Percentiles rank a stretch among this genome's conserved stretches.
Conservation (phyloP, 73 alveolate genomes). For the Blepharisma japonicum region DNA sequence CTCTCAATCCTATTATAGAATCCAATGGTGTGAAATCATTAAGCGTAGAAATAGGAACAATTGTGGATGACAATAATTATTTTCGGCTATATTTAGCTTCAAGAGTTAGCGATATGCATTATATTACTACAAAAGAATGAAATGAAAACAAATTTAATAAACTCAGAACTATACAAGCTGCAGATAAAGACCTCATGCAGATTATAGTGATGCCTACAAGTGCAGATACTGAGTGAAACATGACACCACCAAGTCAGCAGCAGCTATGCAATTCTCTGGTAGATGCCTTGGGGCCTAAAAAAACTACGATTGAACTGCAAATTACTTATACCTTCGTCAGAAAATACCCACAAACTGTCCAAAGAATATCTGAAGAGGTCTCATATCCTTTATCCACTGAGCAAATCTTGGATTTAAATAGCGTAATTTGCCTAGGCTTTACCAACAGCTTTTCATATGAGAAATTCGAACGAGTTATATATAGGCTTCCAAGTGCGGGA, state of each 20-base stretch:
- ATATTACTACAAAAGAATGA: constrained; percentile 23
- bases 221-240: constrained; percentile 64
- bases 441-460: not conserved
- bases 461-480: not conserved
- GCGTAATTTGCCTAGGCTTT: not conserved
- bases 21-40: constrained; percentile 4
- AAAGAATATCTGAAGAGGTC: constrained; percentile 4
- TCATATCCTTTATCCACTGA: not conserved
- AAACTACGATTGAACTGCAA: not conserved
- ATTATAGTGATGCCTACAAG: constrained; percentile 53
- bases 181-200: constrained; percentile 52
- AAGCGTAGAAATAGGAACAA: constrained; percentile 3
- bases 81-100: constrained; percentile 23
- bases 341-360: not conserved
- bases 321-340: constrained; percentile 4
- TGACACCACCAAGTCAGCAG: constrained; percentile 52
- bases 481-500: constrained; percentile 13
- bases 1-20: constrained; percentile 49
- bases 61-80: constrained; percentile 11
- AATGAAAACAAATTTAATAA: constrained; percentile 1
- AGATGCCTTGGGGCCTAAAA: not conserved
- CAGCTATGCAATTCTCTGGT: not conserved
- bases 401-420: not conserved
- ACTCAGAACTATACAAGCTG: constrained; percentile 38
- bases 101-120: constrained; percentile 11